A percentile compares a stretch with the other conserved stretches of the same genome.
Evolutionary conservation across 352 stramenopile species (phyloP).

Genomic region (Phytophthora pistaciae): DNA sequence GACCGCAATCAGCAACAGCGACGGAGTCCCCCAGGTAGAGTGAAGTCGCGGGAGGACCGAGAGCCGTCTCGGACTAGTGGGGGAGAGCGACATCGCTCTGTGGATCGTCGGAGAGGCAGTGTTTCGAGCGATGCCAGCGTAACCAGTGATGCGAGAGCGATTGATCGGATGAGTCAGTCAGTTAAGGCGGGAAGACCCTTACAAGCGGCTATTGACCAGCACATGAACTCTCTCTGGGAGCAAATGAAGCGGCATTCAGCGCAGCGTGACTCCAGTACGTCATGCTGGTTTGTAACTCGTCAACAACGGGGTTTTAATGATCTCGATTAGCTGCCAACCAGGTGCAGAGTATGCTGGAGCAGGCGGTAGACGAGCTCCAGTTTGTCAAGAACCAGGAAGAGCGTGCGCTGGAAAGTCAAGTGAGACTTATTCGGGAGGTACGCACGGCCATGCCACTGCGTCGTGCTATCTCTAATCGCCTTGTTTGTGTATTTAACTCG

Average conservation of each 20-base stretch:
- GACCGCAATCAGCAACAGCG: constrained; percentile 17
- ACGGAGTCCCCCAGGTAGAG: neutral
- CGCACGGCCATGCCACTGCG: constrained; percentile 22
- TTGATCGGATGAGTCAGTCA: neutral
- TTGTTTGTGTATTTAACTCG: neutral
- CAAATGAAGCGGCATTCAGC: constrained; percentile 55
- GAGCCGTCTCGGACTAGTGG: neutral
- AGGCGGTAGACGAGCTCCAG: constrained; percentile 65
- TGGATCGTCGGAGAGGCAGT: neutral
- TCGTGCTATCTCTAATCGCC: neutral
- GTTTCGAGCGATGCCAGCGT: constrained; percentile 20
- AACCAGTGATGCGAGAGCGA: neutral
- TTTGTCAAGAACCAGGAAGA: constrained; percentile 66
- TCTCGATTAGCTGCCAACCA: constrained; percentile 46
- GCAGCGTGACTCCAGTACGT: constrained; percentile 55
- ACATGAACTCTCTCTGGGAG: constrained; percentile 54
- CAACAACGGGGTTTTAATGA: neutral
- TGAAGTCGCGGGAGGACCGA: neutral
- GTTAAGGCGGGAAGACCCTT: constrained; percentile 8
- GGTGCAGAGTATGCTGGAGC: constrained; percentile 51
- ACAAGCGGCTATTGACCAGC: constrained; percentile 54
- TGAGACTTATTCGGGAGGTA: constrained; percentile 65
- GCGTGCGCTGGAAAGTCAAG: constrained; percentile 50
- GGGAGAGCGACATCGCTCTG: neutral
- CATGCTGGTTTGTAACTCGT: neutral